Percentiles rank a stretch among this genome's conserved stretches.
phyloP scores from a whole-genome alignment of 148 eudicot species.

The Drosera capensis region DNA sequence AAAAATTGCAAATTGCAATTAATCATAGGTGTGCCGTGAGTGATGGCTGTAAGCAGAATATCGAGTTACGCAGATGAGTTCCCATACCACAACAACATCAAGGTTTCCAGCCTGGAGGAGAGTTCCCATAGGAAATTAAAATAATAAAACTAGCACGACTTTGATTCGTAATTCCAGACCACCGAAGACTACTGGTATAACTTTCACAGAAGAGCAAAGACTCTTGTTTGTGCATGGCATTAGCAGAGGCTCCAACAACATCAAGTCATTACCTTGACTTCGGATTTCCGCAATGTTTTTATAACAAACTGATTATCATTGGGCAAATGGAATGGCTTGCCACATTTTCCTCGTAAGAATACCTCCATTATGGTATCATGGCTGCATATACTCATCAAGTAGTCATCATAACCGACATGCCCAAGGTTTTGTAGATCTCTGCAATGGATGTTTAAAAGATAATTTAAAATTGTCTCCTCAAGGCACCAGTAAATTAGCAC shows the following conservation, averaged over 20 bases:
- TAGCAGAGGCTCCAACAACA: not conserved
- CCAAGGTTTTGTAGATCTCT: conserved; percentile 27
- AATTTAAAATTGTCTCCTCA: not conserved
- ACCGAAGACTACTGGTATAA: not conserved
- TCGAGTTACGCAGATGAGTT: too few relatives aligned
- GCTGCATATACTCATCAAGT: conserved; percentile 18
- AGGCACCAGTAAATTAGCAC: not conserved
- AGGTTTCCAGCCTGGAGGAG: too few relatives aligned
- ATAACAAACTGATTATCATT: conserved; percentile 22
- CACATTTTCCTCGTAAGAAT: conserved; percentile 16
- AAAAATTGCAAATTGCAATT: not conserved
- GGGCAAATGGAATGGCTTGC: conserved; percentile 21
- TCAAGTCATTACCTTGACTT: conserved; percentile 21
- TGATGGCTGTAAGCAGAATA: too few relatives aligned
- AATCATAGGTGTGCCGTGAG: not conserved
- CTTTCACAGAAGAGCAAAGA: not conserved
- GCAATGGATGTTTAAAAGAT: not conserved
- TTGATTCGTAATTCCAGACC: too few relatives aligned
- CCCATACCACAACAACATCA: too few relatives aligned
- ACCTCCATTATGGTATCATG: conserved; percentile 29
- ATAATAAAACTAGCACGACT: too few relatives aligned
- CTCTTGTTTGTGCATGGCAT: not conserved
- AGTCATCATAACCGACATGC: conserved; percentile 17
- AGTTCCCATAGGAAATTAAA: too few relatives aligned
- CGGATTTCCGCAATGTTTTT: conserved; percentile 23